Conservation (phyloP, 768 basidiomycete species). For the Dioszegia crocea region DNA sequence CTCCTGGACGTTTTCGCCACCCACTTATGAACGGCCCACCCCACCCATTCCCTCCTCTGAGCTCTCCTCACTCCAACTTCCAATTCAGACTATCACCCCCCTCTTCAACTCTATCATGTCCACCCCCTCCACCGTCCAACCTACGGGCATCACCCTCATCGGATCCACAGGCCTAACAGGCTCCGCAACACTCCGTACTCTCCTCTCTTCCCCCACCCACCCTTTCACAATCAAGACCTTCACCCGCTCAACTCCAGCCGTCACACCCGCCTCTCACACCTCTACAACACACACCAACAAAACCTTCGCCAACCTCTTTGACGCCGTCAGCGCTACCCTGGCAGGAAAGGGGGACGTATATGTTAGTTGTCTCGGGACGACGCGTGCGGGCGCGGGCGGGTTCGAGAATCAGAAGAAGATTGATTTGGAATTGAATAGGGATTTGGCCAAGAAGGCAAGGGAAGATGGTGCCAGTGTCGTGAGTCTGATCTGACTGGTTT, state of each 20-base stretch:
- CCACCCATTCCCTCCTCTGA: too few species aligned
- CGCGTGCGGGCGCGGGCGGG: constrained; percentile 36
- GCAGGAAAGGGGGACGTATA: constrained; percentile 23
- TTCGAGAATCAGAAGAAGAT: constrained; percentile 38
- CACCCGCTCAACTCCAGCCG: constrained; percentile 29
- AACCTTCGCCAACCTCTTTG: constrained; percentile 20
- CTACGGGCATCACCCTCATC: constrained; percentile 30
- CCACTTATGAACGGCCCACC: too few species aligned
- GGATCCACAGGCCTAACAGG: constrained; percentile 48
- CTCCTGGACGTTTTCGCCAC: too few species aligned
- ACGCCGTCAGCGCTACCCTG: constrained; percentile 8
- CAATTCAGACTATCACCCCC: too few species aligned
- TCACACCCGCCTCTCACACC: constrained; percentile 7
- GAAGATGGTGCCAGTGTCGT: constrained; percentile 40
- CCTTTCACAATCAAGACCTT: constrained; percentile 39
- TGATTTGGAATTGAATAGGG: constrained; percentile 40
- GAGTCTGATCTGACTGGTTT: constrained; percentile 6
- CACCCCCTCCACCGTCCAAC: neutral
- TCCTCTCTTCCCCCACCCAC: constrained; percentile 23
- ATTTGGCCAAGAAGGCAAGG: constrained; percentile 41
- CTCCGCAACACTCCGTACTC: constrained; percentile 18
- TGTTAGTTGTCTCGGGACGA: constrained; percentile 43
- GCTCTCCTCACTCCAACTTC: too few species aligned
- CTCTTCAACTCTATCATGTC: neutral
- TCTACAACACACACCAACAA: constrained; percentile 19